Evolutionary conservation across 1,284 basidiomycete genomes (phyloP), one percentile per base, ranked within the genome.

Genomic region (Xerocomus amazonicus): DNA sequence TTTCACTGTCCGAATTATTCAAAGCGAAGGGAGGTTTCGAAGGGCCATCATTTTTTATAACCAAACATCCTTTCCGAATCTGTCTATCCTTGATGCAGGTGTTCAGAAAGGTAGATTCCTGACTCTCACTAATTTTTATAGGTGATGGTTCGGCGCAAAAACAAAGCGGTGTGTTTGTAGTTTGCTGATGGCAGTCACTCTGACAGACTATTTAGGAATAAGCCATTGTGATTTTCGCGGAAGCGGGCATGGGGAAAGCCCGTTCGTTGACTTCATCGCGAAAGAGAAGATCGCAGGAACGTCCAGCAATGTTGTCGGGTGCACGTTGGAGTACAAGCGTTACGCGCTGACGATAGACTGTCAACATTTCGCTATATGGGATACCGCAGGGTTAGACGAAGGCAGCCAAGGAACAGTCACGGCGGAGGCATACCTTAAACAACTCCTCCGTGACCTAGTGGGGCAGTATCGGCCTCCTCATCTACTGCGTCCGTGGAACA

Each of bases 191-290:
- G n/a, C n/a, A n/a, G n/a, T n/a, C n/a, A n/a, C n/a, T n/a, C n/a
- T n/a, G n/a, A n/a, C n/a, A n/a, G n/a, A n/a, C n/a, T n/a, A n/a
- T n/a, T n/a, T n/a, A n/a, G n/a, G n/a, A n/a, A n/a, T n/a, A n/a
- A n/a, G n/a, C n/a, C n/a, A n/a, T n/a, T n/a, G n/a, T n/a, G n/a
- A n/a, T n/a, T 65, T 65, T 17, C 67, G 63, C 6, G 67, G 68
- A 29, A 69, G 64, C n/a, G 67, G 63, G 14, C 63, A 64, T 3
- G 63, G 63, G 13, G 68, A 65, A 53, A 69, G 67, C 37, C 63
- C 63, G 12, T 38, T 69, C 0, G 53, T 65, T 28, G 69, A 65
- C 47, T 61, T 69, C 60, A 53, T 65, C 14, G 56, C 60, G 23
- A 62, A 62, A 31, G n/a, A 27, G 27, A 51, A 61, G 28, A 54